Evolutionary conservation across 768 basidiomycete genomes (phyloP).

Genomic region (Macrolepiota albuminosa): DNA sequence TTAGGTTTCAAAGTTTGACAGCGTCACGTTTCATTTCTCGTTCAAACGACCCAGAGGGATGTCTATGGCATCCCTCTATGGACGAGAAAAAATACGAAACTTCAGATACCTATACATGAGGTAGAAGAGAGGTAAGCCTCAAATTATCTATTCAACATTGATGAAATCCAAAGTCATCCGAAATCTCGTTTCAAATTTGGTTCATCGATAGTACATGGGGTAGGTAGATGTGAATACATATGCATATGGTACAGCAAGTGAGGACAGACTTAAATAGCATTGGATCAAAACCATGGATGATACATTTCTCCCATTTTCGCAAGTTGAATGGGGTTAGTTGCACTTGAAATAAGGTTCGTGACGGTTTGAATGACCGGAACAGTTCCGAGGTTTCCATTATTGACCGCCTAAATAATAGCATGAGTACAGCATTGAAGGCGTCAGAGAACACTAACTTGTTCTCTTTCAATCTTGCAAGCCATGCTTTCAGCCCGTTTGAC

Average conservation of each 20-base stretch:
- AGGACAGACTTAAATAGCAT: slow-evolving; percentile 4
- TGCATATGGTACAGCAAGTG: slow-evolving; percentile 7
- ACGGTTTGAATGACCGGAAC: slow-evolving; percentile 76
- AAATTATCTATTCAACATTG: no score
- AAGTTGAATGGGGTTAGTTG: slow-evolving; percentile 82
- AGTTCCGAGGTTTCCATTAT: slow-evolving; percentile 30
- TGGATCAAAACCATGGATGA: slow-evolving; percentile 74
- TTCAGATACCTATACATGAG: no score
- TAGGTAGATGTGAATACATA: slow-evolving; percentile 3
- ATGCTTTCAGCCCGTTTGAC: slow-evolving; percentile 78
- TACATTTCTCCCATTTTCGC: slow-evolving; percentile 84
- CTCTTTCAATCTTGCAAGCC: slow-evolving; percentile 84
- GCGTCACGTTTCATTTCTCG: no score
- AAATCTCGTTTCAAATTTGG: background rate
- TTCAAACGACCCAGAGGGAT: no score
- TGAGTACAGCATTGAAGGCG: slow-evolving; percentile 1
- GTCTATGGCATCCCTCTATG: no score
- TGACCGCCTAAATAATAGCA: slow-evolving; percentile 28
- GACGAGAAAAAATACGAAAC: no score
- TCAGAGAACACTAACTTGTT: slow-evolving; percentile 48
- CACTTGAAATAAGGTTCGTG: slow-evolving; percentile 75
- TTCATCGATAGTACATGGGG: background rate
- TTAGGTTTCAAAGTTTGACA: no score
- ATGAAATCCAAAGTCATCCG: no score
- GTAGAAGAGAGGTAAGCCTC: no score